Conservation (phyloP, 2,329 filamentous ascomycete species). For the Periglandula ipomoeae region DNA sequence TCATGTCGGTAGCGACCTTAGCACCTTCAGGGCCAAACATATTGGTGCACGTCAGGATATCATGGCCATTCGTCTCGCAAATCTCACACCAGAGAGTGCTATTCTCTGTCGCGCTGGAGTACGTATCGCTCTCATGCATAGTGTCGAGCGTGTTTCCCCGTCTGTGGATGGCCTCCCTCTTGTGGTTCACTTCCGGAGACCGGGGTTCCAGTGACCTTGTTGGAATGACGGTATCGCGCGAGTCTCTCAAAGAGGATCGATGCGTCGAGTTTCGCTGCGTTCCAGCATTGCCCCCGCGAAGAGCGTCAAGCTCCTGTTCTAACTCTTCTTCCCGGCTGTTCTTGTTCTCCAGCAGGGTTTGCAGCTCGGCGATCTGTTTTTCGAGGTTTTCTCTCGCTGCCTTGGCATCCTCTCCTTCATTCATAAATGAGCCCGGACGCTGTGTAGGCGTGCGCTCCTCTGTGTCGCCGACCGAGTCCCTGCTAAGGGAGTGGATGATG, state of each 20-base stretch:
- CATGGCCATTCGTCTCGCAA: slow-evolving; percentile 83
- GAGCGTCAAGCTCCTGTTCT: slow-evolving; percentile 65
- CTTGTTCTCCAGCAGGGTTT: slow-evolving; percentile 64
- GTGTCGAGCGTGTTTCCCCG: slow-evolving; percentile 48
- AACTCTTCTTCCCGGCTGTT: slow-evolving; percentile 70
- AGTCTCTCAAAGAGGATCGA: slow-evolving; percentile 54
- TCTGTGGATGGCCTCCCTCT: slow-evolving; percentile 25
- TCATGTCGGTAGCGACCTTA: slow-evolving; percentile 22
- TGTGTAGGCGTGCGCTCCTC: slow-evolving; percentile 22
- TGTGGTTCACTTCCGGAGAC: slow-evolving; percentile 37
- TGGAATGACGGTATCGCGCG: slow-evolving; percentile 54
- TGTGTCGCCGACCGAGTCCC: slow-evolving; percentile 51
- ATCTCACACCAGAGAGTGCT: slow-evolving; percentile 87
- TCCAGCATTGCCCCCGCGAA: slow-evolving; percentile 37
- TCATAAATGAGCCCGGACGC: slow-evolving; percentile 26
- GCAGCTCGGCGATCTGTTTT: slow-evolving; percentile 70
- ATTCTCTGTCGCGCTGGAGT: slow-evolving; percentile 63
- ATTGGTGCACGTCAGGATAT: slow-evolving; percentile 88
- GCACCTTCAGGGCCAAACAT: slow-evolving; percentile 56
- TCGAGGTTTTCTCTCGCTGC: slow-evolving; percentile 57
- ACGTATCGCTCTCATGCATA: slow-evolving; percentile 61
- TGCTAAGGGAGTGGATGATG: slow-evolving; percentile 91
- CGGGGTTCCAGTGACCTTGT: slow-evolving; percentile 39
- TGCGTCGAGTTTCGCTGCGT: slow-evolving; percentile 27
- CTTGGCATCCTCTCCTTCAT: slow-evolving; percentile 17